These are phyloP conservation scores for Cystobasidium ongulense DNA, from an alignment of 768 basidiomycete species.

Conservation along the genomic window DNA sequence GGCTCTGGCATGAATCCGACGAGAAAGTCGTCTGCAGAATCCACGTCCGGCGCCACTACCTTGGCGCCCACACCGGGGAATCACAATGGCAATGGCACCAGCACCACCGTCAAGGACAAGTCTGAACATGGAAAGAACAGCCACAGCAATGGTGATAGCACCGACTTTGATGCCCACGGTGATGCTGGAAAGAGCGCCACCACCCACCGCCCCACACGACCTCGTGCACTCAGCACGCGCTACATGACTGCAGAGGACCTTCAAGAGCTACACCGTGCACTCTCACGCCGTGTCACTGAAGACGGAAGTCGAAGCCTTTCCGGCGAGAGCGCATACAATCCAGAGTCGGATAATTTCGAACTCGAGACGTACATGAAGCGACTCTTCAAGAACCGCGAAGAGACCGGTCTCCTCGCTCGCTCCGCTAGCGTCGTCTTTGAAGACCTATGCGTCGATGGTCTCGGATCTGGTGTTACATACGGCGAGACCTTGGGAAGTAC, in stretches of 20 bases:
- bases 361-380: conserved; percentile 28
- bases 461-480: conserved; percentile 18
- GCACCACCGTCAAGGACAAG: too few species aligned
- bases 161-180: too few species aligned
- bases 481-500: neutral
- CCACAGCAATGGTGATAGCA: too few species aligned
- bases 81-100: too few species aligned
- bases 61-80: too few species aligned
- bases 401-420: conserved; percentile 1
- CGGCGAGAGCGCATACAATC: conserved; percentile 15
- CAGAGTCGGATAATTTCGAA: conserved; percentile 30
- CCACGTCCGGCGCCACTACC: too few species aligned
- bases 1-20: too few species aligned
- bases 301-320: neutral
- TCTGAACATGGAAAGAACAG: too few species aligned
- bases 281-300: conserved; percentile 2
- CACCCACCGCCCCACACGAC: neutral
- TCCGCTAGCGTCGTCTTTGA: conserved; percentile 31
- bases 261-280: neutral
- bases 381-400: neutral
- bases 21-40: too few species aligned
- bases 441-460: conserved; percentile 27
- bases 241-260: conserved; percentile 26
- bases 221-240: neutral
- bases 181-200: neutral